phyloP scores from a whole-genome alignment of 2,329 filamentous ascomycete genomes.

The Penicillium sp. region DNA sequence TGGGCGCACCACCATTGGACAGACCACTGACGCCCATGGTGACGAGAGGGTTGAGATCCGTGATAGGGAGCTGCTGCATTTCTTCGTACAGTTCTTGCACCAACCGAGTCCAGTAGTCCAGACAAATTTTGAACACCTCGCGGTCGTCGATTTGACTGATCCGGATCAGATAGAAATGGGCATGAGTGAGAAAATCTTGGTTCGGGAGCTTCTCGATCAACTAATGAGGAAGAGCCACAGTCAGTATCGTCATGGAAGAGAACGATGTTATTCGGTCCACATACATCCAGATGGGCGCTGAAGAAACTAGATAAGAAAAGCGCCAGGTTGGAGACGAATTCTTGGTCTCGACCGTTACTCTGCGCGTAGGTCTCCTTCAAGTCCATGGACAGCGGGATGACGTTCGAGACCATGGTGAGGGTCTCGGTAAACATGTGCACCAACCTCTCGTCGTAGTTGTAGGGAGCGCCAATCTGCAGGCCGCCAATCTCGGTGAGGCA shows the following conservation, averaged over 20 bases:
- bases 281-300: slow-evolving; percentile 77
- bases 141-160: slow-evolving; percentile 98
- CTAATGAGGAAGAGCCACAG: slow-evolving; percentile 39
- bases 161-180: slow-evolving; percentile 95
- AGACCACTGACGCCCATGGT: slow-evolving; percentile 66
- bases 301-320: slow-evolving; percentile 98
- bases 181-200: slow-evolving; percentile 87
- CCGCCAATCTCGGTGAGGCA: slow-evolving; percentile 96
- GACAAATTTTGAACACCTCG: slow-evolving; percentile 98
- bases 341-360: slow-evolving; percentile 89
- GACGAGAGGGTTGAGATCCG: slow-evolving; percentile 83
- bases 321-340: slow-evolving; percentile 94
- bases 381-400: slow-evolving; percentile 85
- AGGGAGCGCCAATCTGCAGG: slow-evolving; percentile 69
- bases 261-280: slow-evolving; percentile 18
- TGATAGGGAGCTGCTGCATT: slow-evolving; percentile 93
- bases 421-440: slow-evolving; percentile 99
- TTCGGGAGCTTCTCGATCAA: slow-evolving; percentile 95
- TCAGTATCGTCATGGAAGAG: not conserved
- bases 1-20: slow-evolving; percentile 74
- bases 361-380: slow-evolving; percentile 84
- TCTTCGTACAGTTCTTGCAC: slow-evolving; percentile 98
- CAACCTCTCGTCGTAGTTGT: slow-evolving; percentile 88
- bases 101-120: slow-evolving; percentile 98
- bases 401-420: slow-evolving; percentile 82